Conservation (phyloP, 2,329 filamentous ascomycete genomes). For the Xylariaceae sp. region DNA sequence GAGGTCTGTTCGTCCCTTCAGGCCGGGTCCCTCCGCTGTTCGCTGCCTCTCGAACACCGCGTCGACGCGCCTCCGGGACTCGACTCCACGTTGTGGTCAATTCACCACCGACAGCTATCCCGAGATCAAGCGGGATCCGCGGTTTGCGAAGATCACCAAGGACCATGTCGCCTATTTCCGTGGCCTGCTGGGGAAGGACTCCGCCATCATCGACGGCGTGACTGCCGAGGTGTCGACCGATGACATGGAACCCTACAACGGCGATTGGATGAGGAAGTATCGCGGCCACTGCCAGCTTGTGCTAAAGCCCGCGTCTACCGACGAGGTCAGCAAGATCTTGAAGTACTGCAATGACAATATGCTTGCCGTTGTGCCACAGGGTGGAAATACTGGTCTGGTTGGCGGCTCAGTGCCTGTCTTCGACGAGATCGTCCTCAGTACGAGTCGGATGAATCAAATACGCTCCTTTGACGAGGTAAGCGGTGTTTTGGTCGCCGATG, state of each 20-base stretch:
- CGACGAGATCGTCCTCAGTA: constrained; percentile 93
- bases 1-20: constrained; percentile 9
- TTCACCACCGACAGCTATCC: constrained; percentile 86
- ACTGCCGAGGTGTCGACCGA: constrained; percentile 62
- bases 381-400: constrained; percentile 92
- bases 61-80: constrained; percentile 26
- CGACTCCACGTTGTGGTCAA: constrained; percentile 44
- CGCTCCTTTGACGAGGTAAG: constrained; percentile 89
- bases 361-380: constrained; percentile 92
- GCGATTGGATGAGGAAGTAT: constrained; percentile 99
- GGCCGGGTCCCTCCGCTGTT: constrained; percentile 7
- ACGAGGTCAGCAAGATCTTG: constrained; percentile 85
- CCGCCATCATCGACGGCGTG: constrained; percentile 79
- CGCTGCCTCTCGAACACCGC: constrained; percentile 28
- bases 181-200: constrained; percentile 68
- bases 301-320: constrained; percentile 74
- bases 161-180: constrained; percentile 83
- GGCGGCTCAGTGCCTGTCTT: constrained; percentile 95
- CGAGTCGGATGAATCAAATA: constrained; percentile 85
- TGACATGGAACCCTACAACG: constrained; percentile 88
- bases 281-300: constrained; percentile 83
- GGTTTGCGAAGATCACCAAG: constrained; percentile 65
- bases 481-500: constrained; percentile 83
- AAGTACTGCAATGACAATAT: constrained; percentile 92
- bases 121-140: constrained; percentile 69